Evolutionary conservation across 2,329 filamentous ascomycete genomes (phyloP).

Genomic region (Lachnellula occidentalis): DNA sequence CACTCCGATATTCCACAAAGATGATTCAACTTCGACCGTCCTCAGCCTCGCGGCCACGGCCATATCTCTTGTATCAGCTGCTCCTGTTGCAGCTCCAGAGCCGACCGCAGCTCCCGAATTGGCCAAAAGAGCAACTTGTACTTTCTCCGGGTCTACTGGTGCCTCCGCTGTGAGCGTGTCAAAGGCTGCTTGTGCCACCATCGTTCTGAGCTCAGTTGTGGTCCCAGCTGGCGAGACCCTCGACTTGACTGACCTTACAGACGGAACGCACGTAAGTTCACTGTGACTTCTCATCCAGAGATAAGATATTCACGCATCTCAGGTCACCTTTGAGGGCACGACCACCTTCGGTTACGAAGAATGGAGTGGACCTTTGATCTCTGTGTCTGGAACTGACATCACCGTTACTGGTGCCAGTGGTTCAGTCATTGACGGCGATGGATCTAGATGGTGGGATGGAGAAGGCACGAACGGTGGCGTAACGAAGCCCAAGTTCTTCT

Average conservation of each 20-base stretch:
- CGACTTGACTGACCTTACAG: slow-evolving; percentile 48
- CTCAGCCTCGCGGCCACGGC: slow-evolving; percentile 16
- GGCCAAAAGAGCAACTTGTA: slow-evolving; percentile 38
- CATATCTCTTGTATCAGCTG: slow-evolving; percentile 15
- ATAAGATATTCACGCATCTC: slow-evolving; percentile 12
- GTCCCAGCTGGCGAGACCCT: slow-evolving; percentile 56
- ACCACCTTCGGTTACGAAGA: slow-evolving; percentile 65
- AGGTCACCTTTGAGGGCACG: slow-evolving; percentile 56
- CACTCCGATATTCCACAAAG: slow-evolving; percentile 6
- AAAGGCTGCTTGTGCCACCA: slow-evolving; percentile 48
- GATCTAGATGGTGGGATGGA: slow-evolving; percentile 41
- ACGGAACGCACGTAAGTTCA: slow-evolving; percentile 36
- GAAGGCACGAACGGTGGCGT: slow-evolving; percentile 53
- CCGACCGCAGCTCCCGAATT: slow-evolving; percentile 25
- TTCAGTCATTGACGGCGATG: slow-evolving; percentile 48
- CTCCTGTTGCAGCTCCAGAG: slow-evolving; percentile 14
- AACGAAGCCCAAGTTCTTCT: slow-evolving; percentile 62
- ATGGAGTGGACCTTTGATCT: slow-evolving; percentile 59
- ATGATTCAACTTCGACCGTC: slow-evolving; percentile 24
- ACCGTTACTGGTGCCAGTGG: slow-evolving; percentile 18
- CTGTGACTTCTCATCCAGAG: background rate
- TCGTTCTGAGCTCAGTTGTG: slow-evolving; percentile 46
- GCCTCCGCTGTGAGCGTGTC: slow-evolving; percentile 42
- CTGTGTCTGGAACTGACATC: slow-evolving; percentile 17
- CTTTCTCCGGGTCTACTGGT: slow-evolving; percentile 41